Evolutionary conservation across 1,284 basidiomycete species (phyloP).

Genomic region (Acaromyces ingoldii): DNA sequence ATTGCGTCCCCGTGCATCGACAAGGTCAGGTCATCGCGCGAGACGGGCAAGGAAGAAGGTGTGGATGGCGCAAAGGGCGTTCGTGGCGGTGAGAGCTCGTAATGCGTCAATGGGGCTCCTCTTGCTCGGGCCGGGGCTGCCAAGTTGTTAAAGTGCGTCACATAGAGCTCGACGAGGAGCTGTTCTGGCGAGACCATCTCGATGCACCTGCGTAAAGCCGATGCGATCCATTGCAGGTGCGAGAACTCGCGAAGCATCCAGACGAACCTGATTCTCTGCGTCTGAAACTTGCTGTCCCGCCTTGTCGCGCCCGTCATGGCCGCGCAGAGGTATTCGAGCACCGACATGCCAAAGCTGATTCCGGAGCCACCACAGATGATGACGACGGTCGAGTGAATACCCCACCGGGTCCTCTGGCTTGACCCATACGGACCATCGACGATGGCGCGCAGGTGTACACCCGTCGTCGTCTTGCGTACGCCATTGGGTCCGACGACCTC

Average conservation of each 20-base stretch:
- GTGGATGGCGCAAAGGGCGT: too few species aligned
- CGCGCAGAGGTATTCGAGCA: conserved; percentile 67
- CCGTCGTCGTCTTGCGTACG: conserved; percentile 48
- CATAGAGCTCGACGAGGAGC: conserved; percentile 73
- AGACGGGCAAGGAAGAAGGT: neutral
- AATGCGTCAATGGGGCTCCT: neutral
- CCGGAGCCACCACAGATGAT: conserved; percentile 76
- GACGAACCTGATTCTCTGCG: conserved; percentile 66
- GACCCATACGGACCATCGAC: conserved; percentile 79
- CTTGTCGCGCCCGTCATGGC: conserved; percentile 55
- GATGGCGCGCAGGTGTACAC: conserved; percentile 63
- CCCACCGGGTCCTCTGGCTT: conserved; percentile 64
- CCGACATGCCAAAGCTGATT: conserved; percentile 68
- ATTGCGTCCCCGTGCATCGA: neutral
- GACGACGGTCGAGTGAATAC: conserved; percentile 60
- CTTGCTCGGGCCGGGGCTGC: too few species aligned
- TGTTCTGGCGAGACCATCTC: conserved; percentile 61
- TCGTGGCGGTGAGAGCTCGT: too few species aligned
- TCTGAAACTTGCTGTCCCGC: conserved; percentile 18
- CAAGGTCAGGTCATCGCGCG: neutral
- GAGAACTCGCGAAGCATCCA: conserved; percentile 79
- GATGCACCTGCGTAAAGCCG: conserved; percentile 65
- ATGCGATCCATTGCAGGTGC: conserved; percentile 76
- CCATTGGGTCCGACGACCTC: conserved; percentile 28
- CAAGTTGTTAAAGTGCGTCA: conserved; percentile 53